Base-by-base conservation (phyloP, 208 protist species). In the Wallacemonas collosoma region DNA sequence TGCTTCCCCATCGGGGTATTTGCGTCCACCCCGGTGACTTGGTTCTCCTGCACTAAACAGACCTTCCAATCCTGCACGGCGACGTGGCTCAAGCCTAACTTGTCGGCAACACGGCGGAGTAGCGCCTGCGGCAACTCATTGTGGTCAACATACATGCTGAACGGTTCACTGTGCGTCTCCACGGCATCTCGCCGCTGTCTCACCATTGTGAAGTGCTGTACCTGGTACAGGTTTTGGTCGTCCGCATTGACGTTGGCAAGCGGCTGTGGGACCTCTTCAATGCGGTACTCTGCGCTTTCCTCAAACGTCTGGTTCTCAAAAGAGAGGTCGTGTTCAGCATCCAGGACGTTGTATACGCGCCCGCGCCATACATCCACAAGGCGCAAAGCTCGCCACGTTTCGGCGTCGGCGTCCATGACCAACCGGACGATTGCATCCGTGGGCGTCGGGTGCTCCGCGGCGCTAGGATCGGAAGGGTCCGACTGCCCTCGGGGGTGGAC, bases 281-380 rank as follows among this genome's bases (percentile, higher is more conserved):
- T 89, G 50, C 92, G 86, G 77, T 96, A 96, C 71, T 94, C 84
- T 7, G 92, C 83, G 77, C 89, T 95, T 61, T 95, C 89, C 77
- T 96, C 89, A 72, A 96, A 95, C 3, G 87, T 94, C 12, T 91
- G 77, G 64, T 83, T 73, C 48, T 87, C 87, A 67, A 94, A 93
- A 35, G 80, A 71, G 40, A 89, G 72, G 57, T 81, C 51, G 55
- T 90, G 86, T 48, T 91, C 81, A 39, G 73, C 80, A 68, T 96
- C 88, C 56, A 94, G 85, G 38, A 94, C 77, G 70, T 94, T 96
- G 83, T 94, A 95, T 50, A 96, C 82, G 26, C 88, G 83, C 41
- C 88, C 86, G 45, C 80, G 74, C 90, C 92, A 96, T 63, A 96
- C 89, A 70, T 96, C 92, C 50, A 91, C 89, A 48, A 96, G 80